Evolutionary conservation across 2,329 filamentous ascomycete genomes (phyloP).

Genomic region (Pseudophaeomoniella oleicola): DNA sequence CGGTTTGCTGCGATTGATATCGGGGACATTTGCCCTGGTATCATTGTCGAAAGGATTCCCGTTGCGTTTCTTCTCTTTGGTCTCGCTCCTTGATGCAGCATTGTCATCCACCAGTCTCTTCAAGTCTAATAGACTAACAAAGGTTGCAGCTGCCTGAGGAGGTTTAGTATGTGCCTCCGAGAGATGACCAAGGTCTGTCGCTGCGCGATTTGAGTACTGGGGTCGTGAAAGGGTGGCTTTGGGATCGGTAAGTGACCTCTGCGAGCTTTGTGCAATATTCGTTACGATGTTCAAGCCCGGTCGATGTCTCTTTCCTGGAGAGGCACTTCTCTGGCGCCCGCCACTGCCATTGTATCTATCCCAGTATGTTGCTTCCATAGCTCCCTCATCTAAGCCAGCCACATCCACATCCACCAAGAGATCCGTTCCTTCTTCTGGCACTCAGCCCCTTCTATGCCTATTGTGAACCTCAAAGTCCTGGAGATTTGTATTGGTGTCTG

Average conservation of each 20-base stretch:
- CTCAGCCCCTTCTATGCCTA: too few relatives aligned
- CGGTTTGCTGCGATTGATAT: not conserved
- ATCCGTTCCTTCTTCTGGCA: too few relatives aligned
- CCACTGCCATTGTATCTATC: too few relatives aligned
- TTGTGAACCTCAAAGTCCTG: too few relatives aligned
- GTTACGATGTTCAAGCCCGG: slow-evolving; percentile 28
- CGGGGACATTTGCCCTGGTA: too few relatives aligned
- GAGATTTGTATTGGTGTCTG: too few relatives aligned
- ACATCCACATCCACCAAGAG: too few relatives aligned
- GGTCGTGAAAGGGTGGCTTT: not conserved
- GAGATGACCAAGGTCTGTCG: not conserved
- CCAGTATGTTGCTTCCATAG: too few relatives aligned
- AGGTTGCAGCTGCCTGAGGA: not conserved
- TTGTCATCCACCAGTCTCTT: not conserved
- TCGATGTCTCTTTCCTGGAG: slow-evolving; percentile 15
- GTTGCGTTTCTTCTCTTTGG: not conserved
- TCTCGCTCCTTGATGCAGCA: not conserved
- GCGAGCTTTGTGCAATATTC: slow-evolving; percentile 17
- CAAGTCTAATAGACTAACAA: not conserved
- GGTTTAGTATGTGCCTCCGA: not conserved
- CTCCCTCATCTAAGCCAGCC: too few relatives aligned
- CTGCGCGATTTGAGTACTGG: not conserved
- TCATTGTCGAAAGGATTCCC: not conserved
- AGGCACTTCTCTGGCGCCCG: slow-evolving; percentile 5
- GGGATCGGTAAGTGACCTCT: not conserved